phyloP scores from a whole-genome alignment of 805 yeast genomes.

The Candida fluviatilis region DNA sequence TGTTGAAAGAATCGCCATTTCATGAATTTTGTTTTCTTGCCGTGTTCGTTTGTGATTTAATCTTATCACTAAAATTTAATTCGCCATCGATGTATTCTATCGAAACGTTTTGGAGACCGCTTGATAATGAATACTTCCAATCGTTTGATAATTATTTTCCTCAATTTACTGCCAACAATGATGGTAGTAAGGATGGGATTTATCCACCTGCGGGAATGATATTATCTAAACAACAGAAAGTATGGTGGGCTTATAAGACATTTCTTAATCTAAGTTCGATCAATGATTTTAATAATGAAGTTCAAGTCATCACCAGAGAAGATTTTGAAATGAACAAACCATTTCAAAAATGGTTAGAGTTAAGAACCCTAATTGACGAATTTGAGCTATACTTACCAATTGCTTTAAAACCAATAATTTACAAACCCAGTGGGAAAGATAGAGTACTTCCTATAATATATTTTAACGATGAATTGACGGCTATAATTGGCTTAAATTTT shows the following conservation, averaged over 20 bases:
- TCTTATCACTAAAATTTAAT: conserved; percentile 28
- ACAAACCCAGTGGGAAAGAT: conserved; percentile 19
- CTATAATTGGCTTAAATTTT: conserved; percentile 26
- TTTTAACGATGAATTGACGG: conserved; percentile 33
- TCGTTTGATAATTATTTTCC: conserved; percentile 9
- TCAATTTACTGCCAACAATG: conserved; percentile 4
- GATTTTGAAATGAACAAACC: conserved; percentile 20
- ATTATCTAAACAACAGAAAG: conserved; percentile 9
- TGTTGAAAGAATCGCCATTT: conserved; percentile 25
- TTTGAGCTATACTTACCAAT: conserved; percentile 26
- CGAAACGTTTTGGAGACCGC: conserved; percentile 26
- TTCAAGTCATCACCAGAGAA: conserved; percentile 22
- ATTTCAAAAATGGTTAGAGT: conserved; percentile 23
- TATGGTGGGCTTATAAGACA: conserved; percentile 37
- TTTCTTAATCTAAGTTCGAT: conserved; percentile 22
- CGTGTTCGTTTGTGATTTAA: conserved; percentile 30
- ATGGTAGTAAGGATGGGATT: neutral
- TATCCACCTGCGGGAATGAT: neutral
- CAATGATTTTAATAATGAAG: conserved; percentile 25
- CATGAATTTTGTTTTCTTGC: conserved; percentile 35
- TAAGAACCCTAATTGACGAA: conserved; percentile 23
- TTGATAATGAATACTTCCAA: conserved; percentile 29
- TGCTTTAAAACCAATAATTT: conserved; percentile 28
- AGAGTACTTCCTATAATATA: conserved; percentile 28
- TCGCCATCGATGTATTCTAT: conserved; percentile 30